These are phyloP conservation scores for Syzygium aqueum DNA, from an alignment of 345 rosid species.

Conservation along the genomic window DNA sequence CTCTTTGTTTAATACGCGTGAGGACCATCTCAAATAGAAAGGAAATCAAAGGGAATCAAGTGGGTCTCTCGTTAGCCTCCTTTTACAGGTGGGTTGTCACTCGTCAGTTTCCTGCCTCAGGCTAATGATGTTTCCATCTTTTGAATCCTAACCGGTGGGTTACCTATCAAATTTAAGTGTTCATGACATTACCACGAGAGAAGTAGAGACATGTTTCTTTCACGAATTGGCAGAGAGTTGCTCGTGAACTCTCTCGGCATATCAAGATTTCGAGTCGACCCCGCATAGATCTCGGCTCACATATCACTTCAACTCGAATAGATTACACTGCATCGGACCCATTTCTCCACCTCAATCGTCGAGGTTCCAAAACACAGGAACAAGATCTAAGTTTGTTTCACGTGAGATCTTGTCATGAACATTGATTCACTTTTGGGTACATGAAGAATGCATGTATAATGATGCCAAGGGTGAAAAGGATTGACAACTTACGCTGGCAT, in stretches of 20 bases:
- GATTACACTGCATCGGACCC: not conserved
- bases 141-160: not conserved
- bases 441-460: not conserved
- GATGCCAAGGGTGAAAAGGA: not conserved
- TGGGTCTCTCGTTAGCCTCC: not conserved
- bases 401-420: not conserved
- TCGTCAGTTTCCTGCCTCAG: not conserved
- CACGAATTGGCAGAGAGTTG: not conserved
- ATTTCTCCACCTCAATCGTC: not conserved
- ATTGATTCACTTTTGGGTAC: not conserved
- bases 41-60: not conserved
- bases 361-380: not conserved
- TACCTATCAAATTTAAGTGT: not conserved
- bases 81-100: not conserved
- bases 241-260: not conserved
- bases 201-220: not conserved
- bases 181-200: not conserved
- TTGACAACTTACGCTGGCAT: not conserved
- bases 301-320: not conserved
- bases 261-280: not conserved
- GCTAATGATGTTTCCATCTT: not conserved
- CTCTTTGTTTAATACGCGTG: not conserved
- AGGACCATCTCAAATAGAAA: not conserved
- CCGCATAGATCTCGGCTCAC: not conserved
- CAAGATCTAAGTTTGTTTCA: not conserved